These are phyloP conservation scores for Orbilia blumenaviensis DNA, from an alignment of 2,329 filamentous ascomycete genomes.

Conservation along the genomic window DNA sequence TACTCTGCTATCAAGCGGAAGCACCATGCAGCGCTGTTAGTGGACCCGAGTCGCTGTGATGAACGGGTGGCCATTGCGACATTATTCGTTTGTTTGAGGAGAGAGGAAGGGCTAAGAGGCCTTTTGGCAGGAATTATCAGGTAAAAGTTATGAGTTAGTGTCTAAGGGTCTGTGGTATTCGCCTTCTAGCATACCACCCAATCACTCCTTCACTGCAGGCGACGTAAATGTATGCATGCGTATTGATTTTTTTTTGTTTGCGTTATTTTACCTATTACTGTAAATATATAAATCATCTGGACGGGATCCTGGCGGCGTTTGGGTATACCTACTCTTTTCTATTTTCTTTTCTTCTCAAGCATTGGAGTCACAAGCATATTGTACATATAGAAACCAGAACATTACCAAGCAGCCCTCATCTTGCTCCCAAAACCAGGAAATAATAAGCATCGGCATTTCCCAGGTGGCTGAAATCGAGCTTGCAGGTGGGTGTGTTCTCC, in stretches of 20 bases:
- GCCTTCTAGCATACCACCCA: too few relatives aligned
- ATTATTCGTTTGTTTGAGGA: conserved; percentile 36
- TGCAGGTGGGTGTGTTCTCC: background rate
- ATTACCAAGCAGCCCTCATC: background rate
- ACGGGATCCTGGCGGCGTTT: conserved; percentile 21
- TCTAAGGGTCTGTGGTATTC: too few relatives aligned
- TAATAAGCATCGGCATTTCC: too few relatives aligned
- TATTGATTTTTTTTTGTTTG: background rate
- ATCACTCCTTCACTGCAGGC: background rate
- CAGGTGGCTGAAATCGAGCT: background rate
- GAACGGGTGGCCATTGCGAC: conserved; percentile 51
- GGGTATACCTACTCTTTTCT: background rate
- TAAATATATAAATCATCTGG: conserved; percentile 24
- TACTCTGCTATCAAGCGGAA: conserved; percentile 49
- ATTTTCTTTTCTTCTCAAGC: background rate
- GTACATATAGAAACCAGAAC: background rate
- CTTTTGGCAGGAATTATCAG: conserved; percentile 45
- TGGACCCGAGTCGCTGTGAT: conserved; percentile 49
- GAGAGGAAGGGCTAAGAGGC: conserved; percentile 46
- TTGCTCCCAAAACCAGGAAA: too few relatives aligned
- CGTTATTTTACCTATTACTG: conserved; percentile 3
- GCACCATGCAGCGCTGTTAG: conserved; percentile 31
- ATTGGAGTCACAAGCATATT: background rate
- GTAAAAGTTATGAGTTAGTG: background rate
- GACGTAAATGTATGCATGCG: background rate